Conservation (phyloP, 352 stramenopile genomes). For the Lagenidium sp. region DNA sequence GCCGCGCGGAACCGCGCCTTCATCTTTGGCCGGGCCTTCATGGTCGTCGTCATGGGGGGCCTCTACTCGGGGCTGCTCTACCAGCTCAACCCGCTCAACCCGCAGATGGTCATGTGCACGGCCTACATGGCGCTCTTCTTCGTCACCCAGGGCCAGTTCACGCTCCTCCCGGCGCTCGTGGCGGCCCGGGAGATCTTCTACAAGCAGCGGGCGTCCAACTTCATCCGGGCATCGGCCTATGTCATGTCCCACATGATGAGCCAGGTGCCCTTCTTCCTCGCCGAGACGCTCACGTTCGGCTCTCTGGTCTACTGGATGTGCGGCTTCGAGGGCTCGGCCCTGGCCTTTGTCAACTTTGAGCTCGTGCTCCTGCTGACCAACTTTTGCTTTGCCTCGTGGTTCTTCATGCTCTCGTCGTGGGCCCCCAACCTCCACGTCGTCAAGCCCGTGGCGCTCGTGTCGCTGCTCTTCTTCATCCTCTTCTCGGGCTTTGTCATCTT, state of each 20-base stretch:
- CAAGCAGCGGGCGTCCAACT: conserved; percentile 55
- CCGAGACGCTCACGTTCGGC: conserved; percentile 64
- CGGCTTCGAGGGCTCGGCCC: conserved; percentile 15
- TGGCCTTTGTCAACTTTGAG: conserved; percentile 21
- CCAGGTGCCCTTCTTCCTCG: conserved; percentile 18
- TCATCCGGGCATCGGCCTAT: conserved; percentile 48
- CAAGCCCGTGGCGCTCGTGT: conserved; percentile 15
- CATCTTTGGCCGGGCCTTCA: conserved; percentile 10
- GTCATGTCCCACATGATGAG: conserved; percentile 20
- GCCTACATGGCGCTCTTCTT: conserved; percentile 61
- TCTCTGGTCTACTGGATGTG: conserved; percentile 75
- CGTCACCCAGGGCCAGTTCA: conserved; percentile 36
- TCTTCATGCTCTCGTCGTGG: conserved; percentile 14
- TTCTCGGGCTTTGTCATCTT: conserved; percentile 31
- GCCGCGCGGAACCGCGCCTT: conserved; percentile 18
- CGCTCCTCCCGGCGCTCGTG: conserved; percentile 51
- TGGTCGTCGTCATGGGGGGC: conserved; percentile 14
- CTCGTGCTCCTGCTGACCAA: conserved; percentile 19
- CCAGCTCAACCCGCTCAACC: conserved; percentile 11
- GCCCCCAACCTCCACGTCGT: conserved; percentile 15
- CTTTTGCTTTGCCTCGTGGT: conserved; percentile 16
- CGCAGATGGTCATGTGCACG: conserved; percentile 33
- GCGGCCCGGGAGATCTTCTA: conserved; percentile 37
- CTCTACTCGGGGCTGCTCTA: conserved; percentile 18
- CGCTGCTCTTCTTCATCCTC: conserved; percentile 20